Evolutionary conservation across 192 early-diverging fungal species (phyloP), one percentile per base, ranked within the genome.

Genomic region (Coemansia sp.): DNA sequence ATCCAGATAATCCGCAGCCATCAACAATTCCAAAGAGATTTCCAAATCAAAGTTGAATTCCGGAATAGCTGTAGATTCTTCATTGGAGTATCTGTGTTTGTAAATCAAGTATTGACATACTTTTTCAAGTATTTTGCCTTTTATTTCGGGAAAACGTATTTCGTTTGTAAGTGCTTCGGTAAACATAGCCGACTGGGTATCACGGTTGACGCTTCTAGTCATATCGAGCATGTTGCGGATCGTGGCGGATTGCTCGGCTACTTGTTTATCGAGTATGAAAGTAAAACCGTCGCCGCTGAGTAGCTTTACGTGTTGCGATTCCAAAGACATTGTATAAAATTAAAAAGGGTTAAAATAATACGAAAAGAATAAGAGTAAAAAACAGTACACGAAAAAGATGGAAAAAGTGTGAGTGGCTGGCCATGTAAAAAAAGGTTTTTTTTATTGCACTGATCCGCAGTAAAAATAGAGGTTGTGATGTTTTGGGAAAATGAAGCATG

Each of bases 1-100:
- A 71, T 98, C 96, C 59, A 99, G 75, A 71, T 96, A 99, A 76
- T 99, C 95, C 1, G 96, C 92, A 18, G 94, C 95, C 94, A 96
- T 96, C 45, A 99, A 71, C 17, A 96, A 86, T 71, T 99, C 97
- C 61, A 97, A 75, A 0, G 92, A 92, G 17, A 95, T 85, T 71
- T 96, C 91, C 18, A 94, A 88, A 12, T 96, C 92, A 66, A 99
- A 94, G 18, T 81, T 76, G 75, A 98, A 98, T 70, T 95, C 92
- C 48, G 97, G 96, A 6, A 83, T 76, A 76, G 3, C 60, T 55
- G 4, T 28, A 28, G 70, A 51, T 5, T 67, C 72, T 22, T 71
- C 69, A 28, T 65, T 51, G 32, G 66, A 51, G 74, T 88, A 89
- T 61, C 85, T 76, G 74, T 90, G 86, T 70, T 96, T 97, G 84